Base-by-base conservation (phyloP, 768 basidiomycete genomes). In the Termitomyces sp. region DNA sequence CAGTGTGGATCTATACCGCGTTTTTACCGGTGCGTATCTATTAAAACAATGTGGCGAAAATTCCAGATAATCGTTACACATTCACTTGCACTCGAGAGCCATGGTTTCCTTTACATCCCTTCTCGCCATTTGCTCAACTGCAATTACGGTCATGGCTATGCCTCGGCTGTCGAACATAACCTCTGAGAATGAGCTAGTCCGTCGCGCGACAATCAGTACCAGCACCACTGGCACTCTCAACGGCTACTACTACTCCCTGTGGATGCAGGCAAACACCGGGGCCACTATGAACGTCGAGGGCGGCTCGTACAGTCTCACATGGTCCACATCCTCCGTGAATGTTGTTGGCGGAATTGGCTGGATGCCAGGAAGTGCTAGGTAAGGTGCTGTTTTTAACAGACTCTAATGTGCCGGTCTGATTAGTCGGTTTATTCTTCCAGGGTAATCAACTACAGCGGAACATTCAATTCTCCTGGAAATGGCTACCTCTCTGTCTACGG, bases 281-380 rank as follows among this genome's bases (percentile, higher is more conserved):
- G 51, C 51, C 10, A 52, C 51, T 36, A 38, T 52, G 51, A 16
- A 52, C 8, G 36, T 52, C 1, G 51, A 40, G 51, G 9, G 18
- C 7, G 51, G 51, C 24, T 52, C 36, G 13, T 51, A 51, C 16
- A 51, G 50, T 26, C 50, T 51, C 16, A 18, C 35, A 18, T 51
- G 50, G 50, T 18, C 50, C 1, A 51, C 50, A 26, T 38, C 35
- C 9, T 36, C 50, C 6, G 50, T 51, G 16, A 51, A 51, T 8
- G 50, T 51, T n/a, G 50, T 51, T 3, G 50, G 50, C 5, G 50
- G 50, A 26, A 38, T 51, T 1, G 50, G 50, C 36, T 51, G 50
- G 50, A 51, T 51, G 50, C 50, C 50, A 18, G 50, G 50, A 36
- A 51, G 50, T 38, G 50, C 50, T 5, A 51, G 50, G 50, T 51